A percentile compares a stretch with the other conserved stretches of the same genome.
These are phyloP conservation scores for Filosporella fistucella DNA, from an alignment of 495 filamentous ascomycete species.

Conservation along the genomic window DNA sequence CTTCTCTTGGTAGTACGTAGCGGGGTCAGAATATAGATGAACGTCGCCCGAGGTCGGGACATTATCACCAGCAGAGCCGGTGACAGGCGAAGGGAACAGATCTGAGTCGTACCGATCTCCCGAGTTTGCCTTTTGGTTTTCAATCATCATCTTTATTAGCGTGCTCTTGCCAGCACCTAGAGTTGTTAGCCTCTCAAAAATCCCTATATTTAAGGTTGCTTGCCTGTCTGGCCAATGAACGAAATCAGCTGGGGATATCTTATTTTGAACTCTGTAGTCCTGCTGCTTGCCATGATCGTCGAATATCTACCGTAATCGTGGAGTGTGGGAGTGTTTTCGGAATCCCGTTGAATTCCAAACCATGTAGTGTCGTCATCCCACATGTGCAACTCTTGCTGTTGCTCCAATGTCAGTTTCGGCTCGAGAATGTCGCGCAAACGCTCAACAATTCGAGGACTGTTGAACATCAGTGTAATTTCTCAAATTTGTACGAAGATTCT, in stretches of 20 bases:
- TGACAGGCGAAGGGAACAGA: slow-evolving; percentile 29
- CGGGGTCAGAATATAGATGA: slow-evolving; percentile 58
- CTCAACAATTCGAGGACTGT: slow-evolving; percentile 6
- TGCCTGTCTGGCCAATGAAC: slow-evolving; percentile 46
- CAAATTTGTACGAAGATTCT: too few species aligned
- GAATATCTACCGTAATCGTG: slow-evolving; percentile 36
- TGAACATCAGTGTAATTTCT: too few species aligned
- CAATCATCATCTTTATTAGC: slow-evolving; percentile 49
- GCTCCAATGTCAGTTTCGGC: neutral
- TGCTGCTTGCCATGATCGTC: slow-evolving; percentile 35
- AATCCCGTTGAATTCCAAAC: slow-evolving; percentile 39
- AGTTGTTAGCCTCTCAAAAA: neutral
- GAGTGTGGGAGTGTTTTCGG: slow-evolving; percentile 27
- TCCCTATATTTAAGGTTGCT: neutral
- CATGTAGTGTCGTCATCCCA: slow-evolving; percentile 42
- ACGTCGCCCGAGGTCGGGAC: slow-evolving; percentile 59
- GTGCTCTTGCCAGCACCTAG: slow-evolving; percentile 55
- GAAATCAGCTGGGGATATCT: slow-evolving; percentile 41
- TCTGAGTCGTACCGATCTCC: slow-evolving; percentile 8
- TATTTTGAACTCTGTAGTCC: slow-evolving; percentile 21
- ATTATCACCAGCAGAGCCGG: slow-evolving; percentile 33
- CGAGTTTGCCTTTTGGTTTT: slow-evolving; percentile 23
- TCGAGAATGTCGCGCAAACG: slow-evolving; percentile 19
- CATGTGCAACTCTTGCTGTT: slow-evolving; percentile 2
- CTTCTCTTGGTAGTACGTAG: slow-evolving; percentile 32